Conservation (phyloP, 805 yeast species). For the Saccharomyces eubayanus region DNA sequence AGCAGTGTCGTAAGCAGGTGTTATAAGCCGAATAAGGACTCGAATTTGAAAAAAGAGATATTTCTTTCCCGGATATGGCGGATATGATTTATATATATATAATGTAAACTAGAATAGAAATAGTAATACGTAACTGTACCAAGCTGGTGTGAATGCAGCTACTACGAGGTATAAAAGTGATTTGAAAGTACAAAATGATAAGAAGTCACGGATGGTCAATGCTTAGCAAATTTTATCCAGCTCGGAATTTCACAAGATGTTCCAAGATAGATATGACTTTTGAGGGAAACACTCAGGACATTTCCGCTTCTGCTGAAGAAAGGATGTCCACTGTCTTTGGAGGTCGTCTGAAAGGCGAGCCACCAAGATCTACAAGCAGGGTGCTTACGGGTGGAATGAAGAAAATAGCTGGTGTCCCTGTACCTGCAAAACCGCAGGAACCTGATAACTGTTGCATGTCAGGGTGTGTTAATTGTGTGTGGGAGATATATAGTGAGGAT, state of each 20-base stretch:
- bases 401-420: constrained; percentile 52
- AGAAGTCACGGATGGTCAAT: neutral
- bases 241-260: neutral
- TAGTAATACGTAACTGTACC: neutral
- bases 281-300: constrained; percentile 30
- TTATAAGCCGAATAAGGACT: constrained; percentile 23
- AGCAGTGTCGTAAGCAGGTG: constrained; percentile 7
- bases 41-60: constrained; percentile 13
- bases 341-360: constrained; percentile 47
- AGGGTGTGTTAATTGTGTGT: constrained; percentile 93
- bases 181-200: neutral
- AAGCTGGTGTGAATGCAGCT: neutral
- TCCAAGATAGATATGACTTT: constrained; percentile 20
- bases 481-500: constrained; percentile 90
- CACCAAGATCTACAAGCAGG: constrained; percentile 35
- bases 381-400: constrained; percentile 12
- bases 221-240: neutral
- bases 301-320: constrained; percentile 36
- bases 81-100: neutral
- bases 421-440: constrained; percentile 77
- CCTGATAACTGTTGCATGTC: constrained; percentile 98
- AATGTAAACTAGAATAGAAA: neutral
- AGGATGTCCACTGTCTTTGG: constrained; percentile 47
- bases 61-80: constrained; percentile 4
- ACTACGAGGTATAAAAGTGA: neutral